phyloP scores from a whole-genome alignment of 306 rosid genomes.

The Cicer pinnatifidum region DNA sequence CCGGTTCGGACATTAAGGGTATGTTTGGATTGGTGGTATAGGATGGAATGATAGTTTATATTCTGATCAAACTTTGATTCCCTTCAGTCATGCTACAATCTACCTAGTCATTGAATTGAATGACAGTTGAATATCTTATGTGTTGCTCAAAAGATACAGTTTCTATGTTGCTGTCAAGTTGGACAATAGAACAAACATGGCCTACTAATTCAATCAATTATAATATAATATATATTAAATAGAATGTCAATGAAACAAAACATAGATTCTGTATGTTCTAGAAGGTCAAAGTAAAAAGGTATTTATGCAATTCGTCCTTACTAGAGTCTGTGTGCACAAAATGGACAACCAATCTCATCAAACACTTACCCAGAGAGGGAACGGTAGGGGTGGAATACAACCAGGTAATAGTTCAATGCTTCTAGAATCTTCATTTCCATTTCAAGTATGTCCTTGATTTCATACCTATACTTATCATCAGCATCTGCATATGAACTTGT shows the following conservation, averaged over 20 bases:
- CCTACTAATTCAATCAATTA: not conserved
- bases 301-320: slow-evolving; percentile 5
- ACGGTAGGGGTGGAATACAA: slow-evolving; percentile 92
- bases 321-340: not conserved
- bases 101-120: slow-evolving; percentile 3
- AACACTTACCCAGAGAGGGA: slow-evolving; percentile 86
- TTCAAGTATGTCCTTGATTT: slow-evolving; percentile 93
- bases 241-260: slow-evolving; percentile 22
- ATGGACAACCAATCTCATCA: slow-evolving; percentile 32
- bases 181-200: slow-evolving; percentile 6
- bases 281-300: slow-evolving; percentile 15
- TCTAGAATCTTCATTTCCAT: slow-evolving; percentile 98
- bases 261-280: not conserved
- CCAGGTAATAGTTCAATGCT: slow-evolving; percentile 89
- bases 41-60: no score
- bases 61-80: no score
- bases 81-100: no score
- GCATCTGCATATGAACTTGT: slow-evolving; percentile 55
- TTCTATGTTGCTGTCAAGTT: slow-evolving; percentile 26
- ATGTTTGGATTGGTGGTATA: no score
- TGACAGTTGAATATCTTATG: slow-evolving; percentile 5
- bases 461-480: slow-evolving; percentile 85
- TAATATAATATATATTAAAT: not conserved
- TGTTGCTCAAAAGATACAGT: not conserved
- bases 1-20: not conserved